phyloP scores from a whole-genome alignment of 176 grass and related monocot genomes.

The Puccinellia tenuiflora region DNA sequence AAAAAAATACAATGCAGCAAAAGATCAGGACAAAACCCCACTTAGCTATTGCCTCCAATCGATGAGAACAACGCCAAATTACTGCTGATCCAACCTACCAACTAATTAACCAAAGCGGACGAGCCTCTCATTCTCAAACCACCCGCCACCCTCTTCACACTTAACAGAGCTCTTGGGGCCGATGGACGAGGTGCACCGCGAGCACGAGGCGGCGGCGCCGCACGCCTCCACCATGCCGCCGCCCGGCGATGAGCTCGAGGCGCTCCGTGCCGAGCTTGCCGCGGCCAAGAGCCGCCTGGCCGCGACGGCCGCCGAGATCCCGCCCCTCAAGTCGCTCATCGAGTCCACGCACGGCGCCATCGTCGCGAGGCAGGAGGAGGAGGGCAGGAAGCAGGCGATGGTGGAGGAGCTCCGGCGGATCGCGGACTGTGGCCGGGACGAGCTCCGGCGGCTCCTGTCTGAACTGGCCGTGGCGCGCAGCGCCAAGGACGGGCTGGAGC shows the following conservation, averaged over 20 bases:
- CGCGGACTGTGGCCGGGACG: neutral
- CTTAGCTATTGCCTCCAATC: neutral
- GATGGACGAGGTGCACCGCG: slow-evolving; percentile 30
- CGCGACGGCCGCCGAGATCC: slow-evolving; percentile 16
- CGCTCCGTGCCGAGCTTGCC: slow-evolving; percentile 23
- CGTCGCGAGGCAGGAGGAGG: slow-evolving; percentile 20
- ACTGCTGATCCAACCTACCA: neutral
- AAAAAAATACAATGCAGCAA: neutral
- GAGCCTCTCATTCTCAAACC: neutral
- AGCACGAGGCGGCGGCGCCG: slow-evolving; percentile 17
- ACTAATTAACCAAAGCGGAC: neutral
- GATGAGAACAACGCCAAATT: neutral
- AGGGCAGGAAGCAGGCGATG: neutral
- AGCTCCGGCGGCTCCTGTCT: slow-evolving; percentile 13
- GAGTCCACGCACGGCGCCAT: slow-evolving; percentile 25
- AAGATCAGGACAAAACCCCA: neutral
- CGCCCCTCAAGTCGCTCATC: slow-evolving; percentile 23
- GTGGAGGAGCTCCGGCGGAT: slow-evolving; percentile 21
- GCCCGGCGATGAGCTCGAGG: slow-evolving; percentile 33
- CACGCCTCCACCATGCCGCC: slow-evolving; percentile 9
- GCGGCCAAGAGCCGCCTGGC: slow-evolving; percentile 31
- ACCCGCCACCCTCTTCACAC: neutral
- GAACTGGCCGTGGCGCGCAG: slow-evolving; percentile 14
- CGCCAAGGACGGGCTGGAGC: slow-evolving; percentile 23
- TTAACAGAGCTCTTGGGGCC: neutral